Conservation (phyloP, 164 flowering plant genomes). For the Malania oleifera region DNA sequence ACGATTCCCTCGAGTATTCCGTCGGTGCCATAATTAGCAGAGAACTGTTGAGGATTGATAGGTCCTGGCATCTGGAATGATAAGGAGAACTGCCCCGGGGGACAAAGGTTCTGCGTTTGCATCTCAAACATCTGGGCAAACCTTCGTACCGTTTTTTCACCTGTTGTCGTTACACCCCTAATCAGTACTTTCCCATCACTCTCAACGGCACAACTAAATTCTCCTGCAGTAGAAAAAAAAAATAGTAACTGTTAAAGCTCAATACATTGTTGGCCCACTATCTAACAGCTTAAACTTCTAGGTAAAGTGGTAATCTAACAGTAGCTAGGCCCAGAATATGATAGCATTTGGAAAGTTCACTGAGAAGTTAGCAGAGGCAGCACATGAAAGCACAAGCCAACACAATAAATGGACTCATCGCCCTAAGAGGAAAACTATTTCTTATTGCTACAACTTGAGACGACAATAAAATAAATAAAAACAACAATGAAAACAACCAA, state of each 20-base stretch:
- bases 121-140: constrained; percentile 41
- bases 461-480: too few relatives aligned
- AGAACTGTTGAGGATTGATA: constrained; percentile 44
- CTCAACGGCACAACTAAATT: constrained; percentile 59
- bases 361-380: too few relatives aligned
- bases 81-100: constrained; percentile 55
- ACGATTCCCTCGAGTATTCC: constrained; percentile 71
- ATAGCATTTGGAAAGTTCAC: too few relatives aligned
- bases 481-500: too few relatives aligned
- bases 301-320: too few relatives aligned
- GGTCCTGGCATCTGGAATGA: constrained; percentile 77
- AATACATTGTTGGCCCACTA: too few relatives aligned
- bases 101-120: constrained; percentile 58
- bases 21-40: constrained; percentile 51
- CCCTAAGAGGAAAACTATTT: too few relatives aligned
- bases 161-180: constrained; percentile 54
- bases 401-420: too few relatives aligned
- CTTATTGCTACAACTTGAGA: too few relatives aligned
- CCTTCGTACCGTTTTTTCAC: constrained; percentile 40
- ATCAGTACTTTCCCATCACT: constrained; percentile 51
- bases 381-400: too few relatives aligned
- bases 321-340: neutral
- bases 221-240: constrained; percentile 51
- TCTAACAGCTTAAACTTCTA: too few relatives aligned
- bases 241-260: too few relatives aligned